Conservation (phyloP, 257 asterid species). For the Solanum tarapatanum region DNA sequence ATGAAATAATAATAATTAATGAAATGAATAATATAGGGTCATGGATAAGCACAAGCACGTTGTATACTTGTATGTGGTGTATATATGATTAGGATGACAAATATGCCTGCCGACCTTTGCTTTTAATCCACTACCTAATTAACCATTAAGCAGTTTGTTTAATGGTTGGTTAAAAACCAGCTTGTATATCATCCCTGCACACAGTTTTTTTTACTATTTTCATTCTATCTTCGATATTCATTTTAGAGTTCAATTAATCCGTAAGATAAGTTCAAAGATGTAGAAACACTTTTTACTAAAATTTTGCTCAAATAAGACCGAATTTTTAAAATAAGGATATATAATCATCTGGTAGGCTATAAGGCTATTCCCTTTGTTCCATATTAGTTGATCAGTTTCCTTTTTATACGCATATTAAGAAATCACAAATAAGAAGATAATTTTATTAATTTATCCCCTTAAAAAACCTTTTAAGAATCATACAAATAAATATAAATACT, state of each 20-base stretch:
- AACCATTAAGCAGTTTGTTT: background rate
- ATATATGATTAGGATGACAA: background rate
- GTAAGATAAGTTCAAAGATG: background rate
- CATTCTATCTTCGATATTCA: background rate
- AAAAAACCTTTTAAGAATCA: background rate
- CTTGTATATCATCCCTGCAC: background rate
- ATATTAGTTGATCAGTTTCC: background rate
- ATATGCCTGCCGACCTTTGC: background rate
- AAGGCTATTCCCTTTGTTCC: accelerated
- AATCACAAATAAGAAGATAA: no score
- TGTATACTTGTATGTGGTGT: background rate
- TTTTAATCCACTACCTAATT: background rate
- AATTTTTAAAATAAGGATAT: background rate
- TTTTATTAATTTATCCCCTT: background rate
- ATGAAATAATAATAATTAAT: background rate
- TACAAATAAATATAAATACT: background rate
- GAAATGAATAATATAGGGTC: background rate
- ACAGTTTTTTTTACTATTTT: background rate
- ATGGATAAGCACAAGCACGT: background rate
- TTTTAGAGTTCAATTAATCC: no score
- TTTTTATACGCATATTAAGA: no score
- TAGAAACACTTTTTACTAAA: background rate
- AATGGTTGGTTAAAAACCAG: background rate
- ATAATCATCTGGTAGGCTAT: background rate
- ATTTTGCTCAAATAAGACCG: no score